Percentiles rank a stretch among this genome's conserved stretches.
Evolutionary conservation across 495 filamentous ascomycete genomes (phyloP).

Genomic region (Venustampulla echinocandica): DNA sequence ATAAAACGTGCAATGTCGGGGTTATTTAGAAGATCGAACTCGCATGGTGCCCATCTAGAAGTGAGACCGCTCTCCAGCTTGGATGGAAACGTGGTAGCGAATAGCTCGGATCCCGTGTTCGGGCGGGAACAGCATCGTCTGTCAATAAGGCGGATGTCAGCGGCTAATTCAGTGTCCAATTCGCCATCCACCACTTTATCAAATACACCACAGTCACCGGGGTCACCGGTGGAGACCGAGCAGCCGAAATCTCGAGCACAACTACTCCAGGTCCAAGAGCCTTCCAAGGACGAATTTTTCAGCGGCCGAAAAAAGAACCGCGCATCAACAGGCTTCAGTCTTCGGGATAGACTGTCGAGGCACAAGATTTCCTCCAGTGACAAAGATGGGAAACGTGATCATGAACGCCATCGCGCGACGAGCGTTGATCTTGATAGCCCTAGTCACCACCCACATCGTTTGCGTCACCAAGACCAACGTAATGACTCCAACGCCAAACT

Average conservation of each 20-base stretch:
- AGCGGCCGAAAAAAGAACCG: conserved; percentile 35
- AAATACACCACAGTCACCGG: conserved; percentile 44
- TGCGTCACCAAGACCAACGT: conserved; percentile 1
- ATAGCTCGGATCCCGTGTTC: conserved; percentile 26
- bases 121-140: conserved; percentile 18
- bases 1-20: conserved; percentile 26
- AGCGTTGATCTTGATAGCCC: conserved; percentile 17
- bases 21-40: conserved; percentile 29
- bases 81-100: conserved; percentile 22
- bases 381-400: conserved; percentile 16
- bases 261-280: conserved; percentile 29
- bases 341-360: conserved; percentile 32
- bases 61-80: conserved; percentile 29
- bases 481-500: conserved; percentile 1
- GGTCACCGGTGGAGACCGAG: conserved; percentile 31
- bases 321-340: conserved; percentile 38
- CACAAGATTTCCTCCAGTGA: conserved; percentile 21
- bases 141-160: conserved; percentile 26
- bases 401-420: conserved; percentile 14
- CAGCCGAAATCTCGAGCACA: conserved; percentile 24
- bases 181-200: conserved; percentile 41
- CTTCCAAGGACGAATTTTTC: conserved; percentile 32
- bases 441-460: neutral
- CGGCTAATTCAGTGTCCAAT: conserved; percentile 37
- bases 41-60: conserved; percentile 11